These are phyloP conservation scores for Turritis glabra DNA, from an alignment of 345 rosid genomes.

Conservation along the genomic window DNA sequence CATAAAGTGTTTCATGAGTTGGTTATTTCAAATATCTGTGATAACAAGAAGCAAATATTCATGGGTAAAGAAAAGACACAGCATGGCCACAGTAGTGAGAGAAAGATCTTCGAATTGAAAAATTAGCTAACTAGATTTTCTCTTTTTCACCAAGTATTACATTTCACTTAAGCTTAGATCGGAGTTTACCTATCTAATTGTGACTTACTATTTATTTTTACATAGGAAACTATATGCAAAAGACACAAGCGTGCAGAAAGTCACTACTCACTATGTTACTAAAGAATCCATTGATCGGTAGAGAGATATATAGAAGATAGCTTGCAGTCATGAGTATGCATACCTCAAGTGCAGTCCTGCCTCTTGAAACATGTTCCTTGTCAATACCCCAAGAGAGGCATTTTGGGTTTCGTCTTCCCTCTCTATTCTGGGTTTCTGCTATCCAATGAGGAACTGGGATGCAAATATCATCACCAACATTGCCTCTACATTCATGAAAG, in stretches of 20 bases:
- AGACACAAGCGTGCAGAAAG: neutral
- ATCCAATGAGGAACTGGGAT: constrained; percentile 98
- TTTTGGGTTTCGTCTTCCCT: constrained; percentile 93
- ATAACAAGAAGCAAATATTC: neutral
- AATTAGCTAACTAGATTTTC: neutral
- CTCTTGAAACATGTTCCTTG: constrained; percentile 85
- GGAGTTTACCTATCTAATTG: neutral
- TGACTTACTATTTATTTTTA: neutral
- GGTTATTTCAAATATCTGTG: neutral
- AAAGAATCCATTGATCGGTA: neutral
- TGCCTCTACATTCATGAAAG: constrained; percentile 98
- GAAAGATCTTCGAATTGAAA: neutral
- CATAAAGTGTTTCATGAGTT: constrained; percentile 10
- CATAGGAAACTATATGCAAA: neutral
- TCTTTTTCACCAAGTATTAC: neutral
- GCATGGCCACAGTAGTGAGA: neutral
- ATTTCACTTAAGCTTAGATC: neutral
- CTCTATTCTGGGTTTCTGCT: constrained; percentile 94
- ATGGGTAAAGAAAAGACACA: constrained; percentile 2
- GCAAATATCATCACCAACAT: constrained; percentile 96
- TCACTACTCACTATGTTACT: constrained; percentile 13
- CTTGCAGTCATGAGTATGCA: constrained; percentile 10
- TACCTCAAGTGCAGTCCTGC: constrained; percentile 98
- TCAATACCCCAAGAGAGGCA: constrained; percentile 98
- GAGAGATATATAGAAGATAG: neutral